Evolutionary conservation across 1,284 basidiomycete genomes (phyloP).

Genomic region (Tylopilus sp.): DNA sequence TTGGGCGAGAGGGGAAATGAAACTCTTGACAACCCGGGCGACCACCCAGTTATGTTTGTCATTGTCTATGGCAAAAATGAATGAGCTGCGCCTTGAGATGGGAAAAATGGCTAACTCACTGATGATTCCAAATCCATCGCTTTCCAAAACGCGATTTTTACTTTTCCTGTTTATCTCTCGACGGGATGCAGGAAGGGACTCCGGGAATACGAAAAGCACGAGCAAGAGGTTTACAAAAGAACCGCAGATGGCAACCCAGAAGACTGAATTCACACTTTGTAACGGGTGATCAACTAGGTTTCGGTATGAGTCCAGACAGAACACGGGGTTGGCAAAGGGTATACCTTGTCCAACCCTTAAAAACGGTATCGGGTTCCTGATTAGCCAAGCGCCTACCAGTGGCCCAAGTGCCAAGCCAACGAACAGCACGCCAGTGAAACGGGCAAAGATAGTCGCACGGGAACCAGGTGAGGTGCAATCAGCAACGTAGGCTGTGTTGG

Average conservation of each 20-base stretch:
- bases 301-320: slow-evolving; percentile 6
- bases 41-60: slow-evolving; percentile 10
- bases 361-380: slow-evolving; percentile 49
- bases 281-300: slow-evolving; percentile 22
- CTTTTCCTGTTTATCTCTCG: slow-evolving; percentile 34
- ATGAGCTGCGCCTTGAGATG: not conserved
- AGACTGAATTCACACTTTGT: slow-evolving; percentile 51
- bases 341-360: slow-evolving; percentile 29
- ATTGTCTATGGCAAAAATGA: slow-evolving; percentile 5
- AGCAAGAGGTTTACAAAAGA: slow-evolving; percentile 49
- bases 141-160: slow-evolving; percentile 32
- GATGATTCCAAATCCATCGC: slow-evolving; percentile 5
- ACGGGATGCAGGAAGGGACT: slow-evolving; percentile 52
- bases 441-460: slow-evolving; percentile 75
- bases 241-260: slow-evolving; percentile 52
- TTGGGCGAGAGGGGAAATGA: slow-evolving; percentile 50
- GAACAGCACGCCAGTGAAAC: slow-evolving; percentile 69
- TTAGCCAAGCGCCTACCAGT: slow-evolving; percentile 66
- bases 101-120: slow-evolving; percentile 7
- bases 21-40: slow-evolving; percentile 28
- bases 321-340: not conserved
- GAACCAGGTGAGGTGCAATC: slow-evolving; percentile 85
- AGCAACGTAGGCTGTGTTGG: slow-evolving; percentile 79
- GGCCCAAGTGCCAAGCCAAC: slow-evolving; percentile 75
- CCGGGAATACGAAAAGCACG: slow-evolving; percentile 59